Evolutionary conservation across 495 filamentous ascomycete genomes (phyloP).

Genomic region (Hyphodiscus hymeniophilus): DNA sequence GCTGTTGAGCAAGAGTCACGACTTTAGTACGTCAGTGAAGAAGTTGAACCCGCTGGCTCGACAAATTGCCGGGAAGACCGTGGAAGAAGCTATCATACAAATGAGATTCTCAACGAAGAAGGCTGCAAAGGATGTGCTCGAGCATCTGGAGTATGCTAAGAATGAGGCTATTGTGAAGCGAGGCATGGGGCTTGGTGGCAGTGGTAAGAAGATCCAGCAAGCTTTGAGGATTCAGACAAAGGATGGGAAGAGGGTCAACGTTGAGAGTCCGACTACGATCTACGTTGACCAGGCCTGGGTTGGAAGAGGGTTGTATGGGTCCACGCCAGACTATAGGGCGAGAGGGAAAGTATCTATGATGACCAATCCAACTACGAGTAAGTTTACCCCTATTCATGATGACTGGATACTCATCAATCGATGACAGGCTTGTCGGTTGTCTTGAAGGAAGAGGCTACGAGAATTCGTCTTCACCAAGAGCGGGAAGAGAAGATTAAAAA

Average conservation of each 20-base stretch:
- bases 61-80: slow-evolving; percentile 83
- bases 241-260: slow-evolving; percentile 50
- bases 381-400: slow-evolving; percentile 25
- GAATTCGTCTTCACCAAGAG: slow-evolving; percentile 70
- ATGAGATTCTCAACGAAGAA: slow-evolving; percentile 96
- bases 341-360: slow-evolving; percentile 55
- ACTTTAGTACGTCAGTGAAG: slow-evolving; percentile 75
- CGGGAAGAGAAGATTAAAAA: slow-evolving; percentile 60
- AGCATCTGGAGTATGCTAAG: slow-evolving; percentile 68
- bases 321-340: slow-evolving; percentile 53
- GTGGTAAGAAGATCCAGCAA: slow-evolving; percentile 21
- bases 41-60: slow-evolving; percentile 76
- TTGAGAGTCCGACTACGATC: slow-evolving; percentile 62
- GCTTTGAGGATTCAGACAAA: slow-evolving; percentile 40
- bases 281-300: slow-evolving; percentile 93
- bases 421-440: slow-evolving; percentile 61
- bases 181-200: slow-evolving; percentile 74
- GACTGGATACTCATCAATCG: background rate
- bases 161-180: slow-evolving; percentile 66
- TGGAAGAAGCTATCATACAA: slow-evolving; percentile 88
- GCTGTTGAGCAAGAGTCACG: slow-evolving; percentile 50
- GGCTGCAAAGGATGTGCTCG: slow-evolving; percentile 68
- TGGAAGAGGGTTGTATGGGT: slow-evolving; percentile 56
- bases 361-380: slow-evolving; percentile 62
- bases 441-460: slow-evolving; percentile 87